These are phyloP conservation scores for Pyricularia sp. DNA, from an alignment of 2,329 filamentous ascomycete species.

Conservation along the genomic window DNA sequence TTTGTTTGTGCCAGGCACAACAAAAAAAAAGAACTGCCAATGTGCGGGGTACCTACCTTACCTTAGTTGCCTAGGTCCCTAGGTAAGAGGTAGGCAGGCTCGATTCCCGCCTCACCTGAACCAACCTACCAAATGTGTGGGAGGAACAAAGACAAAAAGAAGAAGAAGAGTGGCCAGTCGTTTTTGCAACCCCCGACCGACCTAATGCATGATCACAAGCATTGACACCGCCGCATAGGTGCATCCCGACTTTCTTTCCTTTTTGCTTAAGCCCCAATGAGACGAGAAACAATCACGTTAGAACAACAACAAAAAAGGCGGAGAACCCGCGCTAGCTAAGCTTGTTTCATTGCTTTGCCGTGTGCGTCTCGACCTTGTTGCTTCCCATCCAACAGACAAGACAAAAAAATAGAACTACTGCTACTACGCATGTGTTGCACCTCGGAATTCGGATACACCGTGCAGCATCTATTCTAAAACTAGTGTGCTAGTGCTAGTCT, in stretches of 20 bases:
- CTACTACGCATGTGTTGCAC: not conserved
- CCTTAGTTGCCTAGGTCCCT: too few species aligned
- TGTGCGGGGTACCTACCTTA: not conserved
- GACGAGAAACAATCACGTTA: not conserved
- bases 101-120: not conserved
- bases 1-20: not conserved
- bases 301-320: not conserved
- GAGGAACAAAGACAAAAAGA: not conserved
- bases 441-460: not conserved
- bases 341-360: not conserved
- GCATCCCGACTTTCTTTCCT: not conserved
- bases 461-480: not conserved
- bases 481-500: too few species aligned
- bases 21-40: not conserved
- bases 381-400: too few species aligned
- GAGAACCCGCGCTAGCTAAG: not conserved
- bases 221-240: not conserved
- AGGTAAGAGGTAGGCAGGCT: not conserved
- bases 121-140: not conserved
- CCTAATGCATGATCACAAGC: not conserved
- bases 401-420: too few species aligned
- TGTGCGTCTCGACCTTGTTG: not conserved
- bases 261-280: not conserved
- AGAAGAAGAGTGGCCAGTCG: not conserved
- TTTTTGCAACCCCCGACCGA: not conserved